Base-by-base conservation (phyloP, 768 basidiomycete genomes). In the Lactifluus volemus region DNA sequence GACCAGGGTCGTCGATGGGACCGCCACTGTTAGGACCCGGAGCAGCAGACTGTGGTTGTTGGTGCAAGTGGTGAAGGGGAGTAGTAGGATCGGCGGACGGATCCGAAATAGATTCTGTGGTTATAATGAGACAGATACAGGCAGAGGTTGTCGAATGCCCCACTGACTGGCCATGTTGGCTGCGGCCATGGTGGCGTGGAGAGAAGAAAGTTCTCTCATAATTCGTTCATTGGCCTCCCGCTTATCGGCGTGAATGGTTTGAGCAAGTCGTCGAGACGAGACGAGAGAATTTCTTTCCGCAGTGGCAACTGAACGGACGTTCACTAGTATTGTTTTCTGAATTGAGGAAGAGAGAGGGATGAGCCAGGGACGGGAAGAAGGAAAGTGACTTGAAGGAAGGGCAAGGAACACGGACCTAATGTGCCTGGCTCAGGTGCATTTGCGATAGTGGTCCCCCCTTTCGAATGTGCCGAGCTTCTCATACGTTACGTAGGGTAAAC, bases 321-420 rank as follows among this genome's bases (percentile, higher is more conserved):
- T 98, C 96, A 63, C 96, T 95, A 5, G 96, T 98, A 74, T 98
- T n/a, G 96, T 81, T 98, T 98, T 67, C 95, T 98, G 41, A 25
- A 17, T 6, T 42, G 17, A 11, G 75, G 54, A 2, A 21, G 42
- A 25, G 25, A 25, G 2, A 25, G 59, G 63, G 15, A 53, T 60
- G 64, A 58, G 62, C 53, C 64, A 65, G 58, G 61, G 60, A 49
- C 49, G 55, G 67, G 61, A 59, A 53, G 56, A 58, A 66, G 10
- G n/a, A n/a, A n/a, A n/a, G n/a, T n/a, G n/a, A n/a, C n/a, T n/a
- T 25, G 55, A 55, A 53, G 59, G 57, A 59, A 53, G 61, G 61
- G 57, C 51, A 56, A 65, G 65, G 59, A 70, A 67, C 62, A 73
- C 84, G 72, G 69, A 94, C 94, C 96, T 80, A 72, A 97, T 89